These are phyloP conservation scores for Aspergillus fischeri DNA, from an alignment of 2,329 filamentous ascomycete species.

Conservation along the genomic window DNA sequence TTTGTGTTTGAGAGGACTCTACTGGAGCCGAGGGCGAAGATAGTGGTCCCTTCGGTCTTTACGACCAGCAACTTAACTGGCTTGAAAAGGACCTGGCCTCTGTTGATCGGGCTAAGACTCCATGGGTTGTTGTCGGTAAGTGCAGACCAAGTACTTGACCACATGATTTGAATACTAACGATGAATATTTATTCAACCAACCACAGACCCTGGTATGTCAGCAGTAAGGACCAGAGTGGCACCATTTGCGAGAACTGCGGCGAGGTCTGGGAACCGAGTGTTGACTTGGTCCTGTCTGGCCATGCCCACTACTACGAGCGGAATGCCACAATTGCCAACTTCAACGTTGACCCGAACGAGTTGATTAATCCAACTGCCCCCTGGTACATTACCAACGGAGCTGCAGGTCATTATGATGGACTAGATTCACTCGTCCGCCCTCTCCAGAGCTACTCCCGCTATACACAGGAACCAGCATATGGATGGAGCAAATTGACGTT, in stretches of 20 bases:
- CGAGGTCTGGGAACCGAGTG: neutral
- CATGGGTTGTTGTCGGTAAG: neutral
- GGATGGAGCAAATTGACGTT: slow-evolving; percentile 39
- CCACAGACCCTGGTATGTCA: neutral
- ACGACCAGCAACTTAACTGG: neutral
- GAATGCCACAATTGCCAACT: neutral
- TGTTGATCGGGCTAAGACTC: neutral
- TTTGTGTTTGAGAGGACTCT: too few relatives aligned
- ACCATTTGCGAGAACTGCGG: neutral
- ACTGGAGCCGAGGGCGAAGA: neutral
- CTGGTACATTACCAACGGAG: slow-evolving; percentile 27
- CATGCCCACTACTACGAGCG: neutral
- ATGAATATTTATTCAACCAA: neutral
- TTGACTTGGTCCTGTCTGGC: neutral
- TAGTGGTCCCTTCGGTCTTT: neutral
- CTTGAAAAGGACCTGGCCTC: neutral
- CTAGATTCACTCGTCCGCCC: slow-evolving; percentile 21
- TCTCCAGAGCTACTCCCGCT: slow-evolving; percentile 23
- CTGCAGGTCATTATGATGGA: slow-evolving; percentile 28
- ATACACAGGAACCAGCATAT: slow-evolving; percentile 30
- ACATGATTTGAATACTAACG: neutral
- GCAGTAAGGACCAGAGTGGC: neutral
- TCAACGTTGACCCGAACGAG: slow-evolving; percentile 6
- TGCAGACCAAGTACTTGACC: neutral
- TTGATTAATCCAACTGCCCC: slow-evolving; percentile 22